Conservation (phyloP, 2,329 filamentous ascomycete genomes). For the Trichophyton rubrum region DNA sequence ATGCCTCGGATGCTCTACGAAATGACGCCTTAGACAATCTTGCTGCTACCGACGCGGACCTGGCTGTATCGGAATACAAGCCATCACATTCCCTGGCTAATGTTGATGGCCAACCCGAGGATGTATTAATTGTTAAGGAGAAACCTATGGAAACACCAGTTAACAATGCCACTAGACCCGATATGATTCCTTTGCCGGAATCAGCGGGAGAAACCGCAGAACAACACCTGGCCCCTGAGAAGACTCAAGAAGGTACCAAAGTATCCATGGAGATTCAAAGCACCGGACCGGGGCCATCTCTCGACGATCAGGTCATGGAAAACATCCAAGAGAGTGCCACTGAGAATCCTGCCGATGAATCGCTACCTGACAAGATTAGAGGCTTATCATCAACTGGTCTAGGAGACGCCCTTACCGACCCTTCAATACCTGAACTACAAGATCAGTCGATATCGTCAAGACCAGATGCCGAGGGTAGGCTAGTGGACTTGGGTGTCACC, state of each 20-base stretch:
- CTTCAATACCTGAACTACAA: neutral
- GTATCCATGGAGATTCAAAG: neutral
- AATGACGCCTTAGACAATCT: neutral
- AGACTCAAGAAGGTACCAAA: neutral
- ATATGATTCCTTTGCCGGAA: neutral
- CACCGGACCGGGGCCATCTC: neutral
- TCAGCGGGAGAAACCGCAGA: neutral
- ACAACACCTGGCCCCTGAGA: neutral
- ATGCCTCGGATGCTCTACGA: neutral
- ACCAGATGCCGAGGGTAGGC: neutral
- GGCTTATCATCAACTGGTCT: neutral
- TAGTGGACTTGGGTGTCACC: neutral
- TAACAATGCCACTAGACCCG: neutral
- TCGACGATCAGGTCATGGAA: neutral
- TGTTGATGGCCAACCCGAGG: neutral
- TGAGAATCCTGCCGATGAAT: neutral
- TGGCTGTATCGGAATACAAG: neutral
- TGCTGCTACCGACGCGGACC: neutral
- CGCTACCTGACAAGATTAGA: neutral
- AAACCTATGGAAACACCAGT: neutral
- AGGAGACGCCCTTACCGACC: neutral
- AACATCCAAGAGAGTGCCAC: neutral
- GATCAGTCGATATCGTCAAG: neutral
- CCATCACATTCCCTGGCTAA: neutral
- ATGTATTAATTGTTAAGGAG: neutral